Evolutionary conservation across 2,329 filamentous ascomycete genomes (phyloP), one percentile per base, ranked within the genome.

Genomic region (Hypoxylon sp.): DNA sequence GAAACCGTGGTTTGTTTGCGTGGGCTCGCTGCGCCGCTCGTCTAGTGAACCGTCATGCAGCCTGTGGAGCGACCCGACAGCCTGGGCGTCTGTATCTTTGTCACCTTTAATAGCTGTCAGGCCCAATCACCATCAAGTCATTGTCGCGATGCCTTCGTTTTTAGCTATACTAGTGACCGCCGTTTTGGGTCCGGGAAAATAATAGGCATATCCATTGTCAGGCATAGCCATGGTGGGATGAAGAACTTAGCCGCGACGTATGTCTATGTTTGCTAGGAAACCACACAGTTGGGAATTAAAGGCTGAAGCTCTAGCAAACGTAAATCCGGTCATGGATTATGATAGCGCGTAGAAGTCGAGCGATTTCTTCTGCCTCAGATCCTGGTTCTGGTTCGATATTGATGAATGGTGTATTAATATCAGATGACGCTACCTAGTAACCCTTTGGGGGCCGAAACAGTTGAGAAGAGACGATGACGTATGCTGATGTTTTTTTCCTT

Each of bases 211-310:
- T 36, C 21, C 5, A 49, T 48, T 30, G 11, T 21, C 10, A 21
- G 17, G 41, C 59, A 62, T 55, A 62, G 59, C 59, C 59, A 49
- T 49, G 21, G 28, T 62, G 55, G 59, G 59, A 62, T 62, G 59
- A 41, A 49, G 59, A 11, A 30, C 43, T 55, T 43, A 41, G 43
- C 50, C 50, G 5, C 32, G 25, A 41, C 34, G 14, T 21, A n/a
- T 25, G 28, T 41, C 13, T 14, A 21, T 48, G 59, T 61, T 53
- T 55, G 59, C 43, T 23, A 32, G 11, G 34, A 25, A 36, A 55
- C 59, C 59, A 38, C n/a, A 19, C 34, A 10, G 34, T 45, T 46
- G 48, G 48, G 48, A 60, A 52, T 56, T 56, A 56, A 46, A 43
- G 38, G 38, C 19, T 17, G 43, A 32, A 10, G 38, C 32, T 19